phyloP scores from a whole-genome alignment of 1,139 yeast species.

The Hanseniaspora sp. region DNA sequence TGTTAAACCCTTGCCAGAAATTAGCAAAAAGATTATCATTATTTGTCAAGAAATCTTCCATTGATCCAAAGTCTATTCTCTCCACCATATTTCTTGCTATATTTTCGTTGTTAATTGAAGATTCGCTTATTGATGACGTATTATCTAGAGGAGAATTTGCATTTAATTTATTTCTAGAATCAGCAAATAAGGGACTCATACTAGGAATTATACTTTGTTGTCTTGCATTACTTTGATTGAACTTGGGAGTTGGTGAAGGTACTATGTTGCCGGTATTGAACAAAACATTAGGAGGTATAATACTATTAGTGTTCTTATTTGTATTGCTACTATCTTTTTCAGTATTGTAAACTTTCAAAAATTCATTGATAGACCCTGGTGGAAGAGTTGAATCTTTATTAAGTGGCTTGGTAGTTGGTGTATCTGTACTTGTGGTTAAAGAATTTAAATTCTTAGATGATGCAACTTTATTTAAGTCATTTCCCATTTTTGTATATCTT shows the following conservation, averaged over 20 bases:
- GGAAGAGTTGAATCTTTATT: not conserved
- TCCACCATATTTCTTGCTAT: constrained; percentile 12
- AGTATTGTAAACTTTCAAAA: not conserved
- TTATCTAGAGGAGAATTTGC: not conserved
- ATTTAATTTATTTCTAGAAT: not conserved
- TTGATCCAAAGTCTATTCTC: constrained; percentile 14
- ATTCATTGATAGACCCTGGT: not conserved
- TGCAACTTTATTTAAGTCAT: not conserved
- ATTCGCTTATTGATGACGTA: not conserved
- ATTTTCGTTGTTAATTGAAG: not conserved
- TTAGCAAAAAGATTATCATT: constrained; percentile 9
- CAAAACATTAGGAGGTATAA: not conserved
- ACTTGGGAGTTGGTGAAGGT: not conserved
- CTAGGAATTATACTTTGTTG: not conserved
- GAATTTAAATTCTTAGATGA: not conserved
- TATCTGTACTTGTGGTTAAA: not conserved
- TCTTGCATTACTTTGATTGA: constrained; percentile 11
- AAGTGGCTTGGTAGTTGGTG: too few species aligned
- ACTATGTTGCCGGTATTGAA: not conserved
- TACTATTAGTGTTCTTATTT: not conserved
- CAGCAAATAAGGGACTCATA: not conserved
- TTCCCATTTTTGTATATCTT: constrained; percentile 5
- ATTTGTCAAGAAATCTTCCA: constrained; percentile 13
- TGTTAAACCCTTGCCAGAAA: constrained; percentile 13
- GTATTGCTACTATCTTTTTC: too few species aligned